Evolutionary conservation across 805 yeast species (phyloP).

Genomic region (Wickerhamiella qilinensis): DNA sequence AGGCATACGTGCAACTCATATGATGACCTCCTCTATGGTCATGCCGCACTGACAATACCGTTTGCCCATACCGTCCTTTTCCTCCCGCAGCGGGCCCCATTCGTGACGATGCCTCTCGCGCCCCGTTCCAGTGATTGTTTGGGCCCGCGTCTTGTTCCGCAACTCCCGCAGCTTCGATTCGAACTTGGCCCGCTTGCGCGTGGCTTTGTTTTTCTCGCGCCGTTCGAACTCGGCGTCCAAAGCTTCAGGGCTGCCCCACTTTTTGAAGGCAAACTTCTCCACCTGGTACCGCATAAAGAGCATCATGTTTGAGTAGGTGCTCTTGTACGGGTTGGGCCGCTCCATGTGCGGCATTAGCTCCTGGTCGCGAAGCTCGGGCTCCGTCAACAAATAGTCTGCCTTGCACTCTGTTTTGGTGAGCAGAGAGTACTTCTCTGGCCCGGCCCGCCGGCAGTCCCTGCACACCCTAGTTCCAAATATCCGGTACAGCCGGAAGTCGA

Average conservation of each 20-base stretch:
- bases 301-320: conserved; percentile 83
- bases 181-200: conserved; percentile 64
- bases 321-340: conserved; percentile 87
- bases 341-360: conserved; percentile 58
- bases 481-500: conserved; percentile 54
- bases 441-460: conserved; percentile 49
- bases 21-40: conserved; percentile 9
- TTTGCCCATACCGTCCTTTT: conserved; percentile 12
- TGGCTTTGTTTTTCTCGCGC: conserved; percentile 55
- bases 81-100: conserved; percentile 32
- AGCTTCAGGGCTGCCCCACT: conserved; percentile 87
- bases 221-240: conserved; percentile 86
- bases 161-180: conserved; percentile 66
- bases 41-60: conserved; percentile 12
- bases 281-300: conserved; percentile 76
- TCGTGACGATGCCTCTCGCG: conserved; percentile 56
- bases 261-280: conserved; percentile 82
- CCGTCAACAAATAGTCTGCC: conserved; percentile 84
- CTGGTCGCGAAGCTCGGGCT: conserved; percentile 71
- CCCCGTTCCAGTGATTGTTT: conserved; percentile 47
- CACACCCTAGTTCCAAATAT: conserved; percentile 67
- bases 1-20: no score
- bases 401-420: conserved; percentile 90
- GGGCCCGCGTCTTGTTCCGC: conserved; percentile 86
- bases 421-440: conserved; percentile 78